These are phyloP conservation scores for Thelonectria olida DNA, from an alignment of 2,329 filamentous ascomycete species.

Conservation along the genomic window DNA sequence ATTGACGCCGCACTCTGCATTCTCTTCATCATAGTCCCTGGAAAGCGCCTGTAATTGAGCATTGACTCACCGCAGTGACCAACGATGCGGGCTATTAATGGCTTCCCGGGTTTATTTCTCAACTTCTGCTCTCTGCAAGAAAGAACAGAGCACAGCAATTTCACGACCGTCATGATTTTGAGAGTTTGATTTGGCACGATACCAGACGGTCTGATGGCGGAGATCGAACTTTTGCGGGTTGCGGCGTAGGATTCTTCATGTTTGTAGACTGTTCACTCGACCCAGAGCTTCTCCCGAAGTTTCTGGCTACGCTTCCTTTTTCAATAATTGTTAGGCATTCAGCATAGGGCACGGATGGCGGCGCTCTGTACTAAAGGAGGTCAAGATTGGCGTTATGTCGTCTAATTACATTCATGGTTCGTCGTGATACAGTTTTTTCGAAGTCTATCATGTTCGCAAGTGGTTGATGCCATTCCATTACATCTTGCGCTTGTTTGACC, in stretches of 20 bases:
- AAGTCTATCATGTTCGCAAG: constrained; percentile 12
- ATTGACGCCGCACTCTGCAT: constrained; percentile 85
- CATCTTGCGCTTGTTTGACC: constrained; percentile 64
- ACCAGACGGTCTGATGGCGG: constrained; percentile 18
- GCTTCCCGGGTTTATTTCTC: constrained; percentile 24
- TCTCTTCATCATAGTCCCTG: constrained; percentile 94
- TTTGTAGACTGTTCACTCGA: constrained; percentile 37
- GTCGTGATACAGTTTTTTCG: constrained; percentile 39
- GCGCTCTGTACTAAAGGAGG: constrained; percentile 32
- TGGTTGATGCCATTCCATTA: constrained; percentile 35
- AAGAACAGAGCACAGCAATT: constrained; percentile 25
- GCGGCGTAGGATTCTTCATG: constrained; percentile 35
- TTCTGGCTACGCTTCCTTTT: constrained; percentile 32
- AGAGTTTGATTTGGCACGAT: constrained; percentile 30
- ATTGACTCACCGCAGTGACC: constrained; percentile 20
- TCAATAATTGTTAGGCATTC: constrained; percentile 24
- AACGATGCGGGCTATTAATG: constrained; percentile 38
- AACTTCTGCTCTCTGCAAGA: constrained; percentile 27
- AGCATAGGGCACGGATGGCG: constrained; percentile 13
- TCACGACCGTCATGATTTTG: constrained; percentile 44
- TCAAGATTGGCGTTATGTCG: constrained; percentile 34
- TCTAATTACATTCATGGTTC: constrained; percentile 41
- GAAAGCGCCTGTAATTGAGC: constrained; percentile 73
- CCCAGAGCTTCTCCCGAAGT: constrained; percentile 30
- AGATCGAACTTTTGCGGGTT: constrained; percentile 26